Conservation (phyloP, 2,329 filamentous ascomycete species). For the Neocucurbitaria cava region DNA sequence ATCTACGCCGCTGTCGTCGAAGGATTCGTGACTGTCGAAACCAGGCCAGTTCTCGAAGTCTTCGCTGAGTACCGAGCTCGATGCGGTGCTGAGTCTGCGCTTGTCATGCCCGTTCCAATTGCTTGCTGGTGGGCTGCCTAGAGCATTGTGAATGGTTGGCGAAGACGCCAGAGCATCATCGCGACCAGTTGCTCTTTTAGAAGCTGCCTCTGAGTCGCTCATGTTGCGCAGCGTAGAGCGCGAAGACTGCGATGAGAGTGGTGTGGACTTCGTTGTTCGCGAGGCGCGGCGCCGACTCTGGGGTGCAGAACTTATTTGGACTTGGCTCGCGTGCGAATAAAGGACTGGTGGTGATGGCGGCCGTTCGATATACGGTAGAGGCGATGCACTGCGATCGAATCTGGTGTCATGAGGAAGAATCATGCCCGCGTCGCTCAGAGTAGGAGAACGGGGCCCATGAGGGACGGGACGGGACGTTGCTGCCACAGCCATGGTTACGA, state of each 20-base stretch:
- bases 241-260: conserved; percentile 43
- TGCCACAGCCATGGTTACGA: conserved; percentile 30
- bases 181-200: conserved; percentile 17
- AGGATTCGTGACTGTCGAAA: conserved; percentile 38
- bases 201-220: conserved; percentile 26
- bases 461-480: conserved; percentile 23
- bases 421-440: conserved; percentile 92
- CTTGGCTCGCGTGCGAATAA: conserved; percentile 34
- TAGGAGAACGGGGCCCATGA: conserved; percentile 66
- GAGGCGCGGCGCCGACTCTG: conserved; percentile 38
- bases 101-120: conserved; percentile 28
- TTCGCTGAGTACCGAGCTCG: conserved; percentile 54
- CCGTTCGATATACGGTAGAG: conserved; percentile 57
- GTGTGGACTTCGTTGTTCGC: conserved; percentile 38
- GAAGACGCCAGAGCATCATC: conserved; percentile 43
- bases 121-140: conserved; percentile 18
- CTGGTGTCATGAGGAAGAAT: conserved; percentile 71
- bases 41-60: conserved; percentile 53
- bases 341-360: conserved; percentile 51
- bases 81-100: conserved; percentile 41
- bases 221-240: conserved; percentile 45
- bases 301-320: conserved; percentile 39
- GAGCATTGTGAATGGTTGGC: conserved; percentile 37
- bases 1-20: conserved; percentile 45
- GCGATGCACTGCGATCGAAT: conserved; percentile 55